Evolutionary conservation across 1,284 basidiomycete genomes (phyloP).

Genomic region (Cronartium ribicola): DNA sequence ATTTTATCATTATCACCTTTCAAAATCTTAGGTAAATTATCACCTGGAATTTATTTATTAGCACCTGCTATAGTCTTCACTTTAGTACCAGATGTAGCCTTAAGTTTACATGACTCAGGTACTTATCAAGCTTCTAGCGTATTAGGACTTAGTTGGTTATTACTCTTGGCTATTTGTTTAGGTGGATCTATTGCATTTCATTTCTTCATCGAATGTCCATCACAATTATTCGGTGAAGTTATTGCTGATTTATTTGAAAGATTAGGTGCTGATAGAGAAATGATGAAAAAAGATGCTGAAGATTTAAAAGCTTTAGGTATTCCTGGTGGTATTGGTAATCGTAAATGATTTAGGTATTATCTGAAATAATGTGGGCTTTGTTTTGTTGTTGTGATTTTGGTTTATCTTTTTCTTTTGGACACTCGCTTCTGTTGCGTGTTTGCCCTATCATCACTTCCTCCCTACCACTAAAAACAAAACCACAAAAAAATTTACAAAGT

Average conservation of each 20-base stretch:
- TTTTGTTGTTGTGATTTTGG: no score
- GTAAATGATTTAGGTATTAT: no score
- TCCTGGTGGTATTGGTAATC: background rate
- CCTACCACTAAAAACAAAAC: no score
- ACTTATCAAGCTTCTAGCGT: slow-evolving; percentile 45
- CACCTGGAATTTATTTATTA: slow-evolving; percentile 49
- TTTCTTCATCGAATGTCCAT: slow-evolving; percentile 49
- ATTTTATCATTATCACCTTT: slow-evolving; percentile 50
- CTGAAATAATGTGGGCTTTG: no score
- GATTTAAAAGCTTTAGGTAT: slow-evolving; percentile 24
- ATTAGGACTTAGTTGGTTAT: slow-evolving; percentile 48
- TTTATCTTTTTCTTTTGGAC: no score
- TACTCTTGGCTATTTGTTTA: slow-evolving; percentile 47
- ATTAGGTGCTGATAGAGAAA: slow-evolving; percentile 41
- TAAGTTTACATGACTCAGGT: slow-evolving; percentile 47
- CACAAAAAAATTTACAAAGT: no score
- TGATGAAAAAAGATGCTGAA: slow-evolving; percentile 25
- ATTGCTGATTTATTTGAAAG: slow-evolving; percentile 47
- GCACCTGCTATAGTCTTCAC: slow-evolving; percentile 49
- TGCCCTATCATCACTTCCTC: no score
- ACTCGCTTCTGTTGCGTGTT: no score
- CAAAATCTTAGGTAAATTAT: slow-evolving; percentile 48
- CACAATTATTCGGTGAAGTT: slow-evolving; percentile 49
- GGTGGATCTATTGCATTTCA: slow-evolving; percentile 48
- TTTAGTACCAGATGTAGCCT: slow-evolving; percentile 49